phyloP scores from a whole-genome alignment of 2,329 filamentous ascomycete genomes.

The Sarocladium oryzae region DNA sequence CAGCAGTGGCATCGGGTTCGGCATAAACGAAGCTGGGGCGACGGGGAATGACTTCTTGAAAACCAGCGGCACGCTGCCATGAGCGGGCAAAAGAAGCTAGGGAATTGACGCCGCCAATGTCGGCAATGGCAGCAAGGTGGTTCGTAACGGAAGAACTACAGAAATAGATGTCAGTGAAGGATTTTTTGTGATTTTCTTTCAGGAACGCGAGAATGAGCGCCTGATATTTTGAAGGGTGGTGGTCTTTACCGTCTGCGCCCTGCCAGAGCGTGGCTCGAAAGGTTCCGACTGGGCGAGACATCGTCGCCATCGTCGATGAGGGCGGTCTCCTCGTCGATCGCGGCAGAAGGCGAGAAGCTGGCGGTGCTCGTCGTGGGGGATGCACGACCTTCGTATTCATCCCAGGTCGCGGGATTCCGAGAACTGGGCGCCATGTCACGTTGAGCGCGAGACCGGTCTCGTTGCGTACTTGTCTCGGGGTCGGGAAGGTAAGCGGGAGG shows the following conservation, averaged over 20 bases:
- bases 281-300: slow-evolving; percentile 9
- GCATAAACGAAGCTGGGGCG: slow-evolving; percentile 66
- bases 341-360: not conserved
- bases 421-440: slow-evolving; percentile 20
- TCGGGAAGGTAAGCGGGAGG: too few relatives aligned
- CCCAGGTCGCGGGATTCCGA: slow-evolving; percentile 38
- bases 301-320: slow-evolving; percentile 35
- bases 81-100: slow-evolving; percentile 89
- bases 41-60: slow-evolving; percentile 79
- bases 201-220: not conserved
- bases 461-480: not conserved
- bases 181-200: not conserved
- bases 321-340: slow-evolving; percentile 37
- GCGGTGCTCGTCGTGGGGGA: slow-evolving; percentile 28
- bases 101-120: slow-evolving; percentile 87
- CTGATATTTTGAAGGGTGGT: too few relatives aligned
- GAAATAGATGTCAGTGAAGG: not conserved
- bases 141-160: slow-evolving; percentile 53
- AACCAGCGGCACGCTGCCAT: slow-evolving; percentile 85
- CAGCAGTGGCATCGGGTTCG: slow-evolving; percentile 38
- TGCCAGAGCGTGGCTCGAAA: slow-evolving; percentile 16
- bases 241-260: slow-evolving; percentile 23
- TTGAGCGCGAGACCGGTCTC: not conserved
- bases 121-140: slow-evolving; percentile 50
- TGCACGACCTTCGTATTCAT: slow-evolving; percentile 37